These are phyloP conservation scores for Pulveroboletus sp. DNA, from an alignment of 768 basidiomycete species.

Conservation along the genomic window DNA sequence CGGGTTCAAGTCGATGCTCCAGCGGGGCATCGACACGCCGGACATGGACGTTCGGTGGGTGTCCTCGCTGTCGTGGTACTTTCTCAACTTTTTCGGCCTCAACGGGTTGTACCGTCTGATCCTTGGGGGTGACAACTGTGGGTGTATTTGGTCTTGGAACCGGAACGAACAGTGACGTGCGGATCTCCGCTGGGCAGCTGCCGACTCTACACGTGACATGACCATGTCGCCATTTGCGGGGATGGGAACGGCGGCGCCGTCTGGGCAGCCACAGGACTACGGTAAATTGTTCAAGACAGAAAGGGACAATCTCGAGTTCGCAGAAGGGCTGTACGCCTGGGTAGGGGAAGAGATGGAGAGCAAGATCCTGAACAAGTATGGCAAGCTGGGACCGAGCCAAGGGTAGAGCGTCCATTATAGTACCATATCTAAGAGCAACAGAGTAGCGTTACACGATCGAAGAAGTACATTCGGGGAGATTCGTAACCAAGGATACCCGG, in stretches of 20 bases:
- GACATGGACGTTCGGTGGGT: constrained; percentile 99
- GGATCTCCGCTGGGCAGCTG: constrained; percentile 45
- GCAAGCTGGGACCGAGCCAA: constrained; percentile 43
- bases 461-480: constrained; percentile 22
- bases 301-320: constrained; percentile 87
- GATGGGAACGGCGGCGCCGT: constrained; percentile 41
- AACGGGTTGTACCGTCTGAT: constrained; percentile 94
- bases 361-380: constrained; percentile 73
- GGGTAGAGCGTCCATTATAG: constrained; percentile 24
- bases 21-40: constrained; percentile 89
- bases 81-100: constrained; percentile 96
- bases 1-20: constrained; percentile 97
- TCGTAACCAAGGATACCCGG: constrained; percentile 9
- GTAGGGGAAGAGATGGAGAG: constrained; percentile 76
- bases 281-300: constrained; percentile 89
- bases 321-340: constrained; percentile 84
- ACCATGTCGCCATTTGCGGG: constrained; percentile 63
- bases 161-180: constrained; percentile 12
- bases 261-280: constrained; percentile 74
- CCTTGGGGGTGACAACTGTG: constrained; percentile 86
- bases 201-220: constrained; percentile 75
- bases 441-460: constrained; percentile 24
- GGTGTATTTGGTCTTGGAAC: constrained; percentile 26
- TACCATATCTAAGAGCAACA: constrained; percentile 16
- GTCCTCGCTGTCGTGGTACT: constrained; percentile 98